Evolutionary conservation across 2,329 filamentous ascomycete species (phyloP).

Genomic region (Calonectria pauciramosa): DNA sequence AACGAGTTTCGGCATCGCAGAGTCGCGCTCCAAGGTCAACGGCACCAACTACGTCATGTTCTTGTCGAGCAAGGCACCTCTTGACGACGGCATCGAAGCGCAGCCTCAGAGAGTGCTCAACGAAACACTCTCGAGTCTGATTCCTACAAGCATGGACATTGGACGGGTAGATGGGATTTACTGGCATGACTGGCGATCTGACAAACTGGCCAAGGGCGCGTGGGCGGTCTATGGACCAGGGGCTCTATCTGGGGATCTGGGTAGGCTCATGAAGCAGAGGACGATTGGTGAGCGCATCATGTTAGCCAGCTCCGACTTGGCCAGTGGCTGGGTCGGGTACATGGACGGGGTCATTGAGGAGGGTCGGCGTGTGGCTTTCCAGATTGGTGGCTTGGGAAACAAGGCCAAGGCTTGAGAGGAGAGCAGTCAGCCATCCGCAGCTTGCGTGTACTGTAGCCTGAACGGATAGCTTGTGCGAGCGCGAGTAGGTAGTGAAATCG

Average conservation of each 20-base stretch:
- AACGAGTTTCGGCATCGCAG: not conserved
- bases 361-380: not conserved
- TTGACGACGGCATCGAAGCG: not conserved
- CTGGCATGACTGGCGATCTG: not conserved
- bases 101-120: not conserved
- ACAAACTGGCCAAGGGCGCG: not conserved
- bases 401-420: not conserved
- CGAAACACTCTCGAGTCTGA: not conserved
- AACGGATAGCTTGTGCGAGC: not conserved
- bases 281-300: not conserved
- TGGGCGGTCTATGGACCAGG: not conserved
- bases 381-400: not conserved
- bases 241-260: not conserved
- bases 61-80: too few species aligned
- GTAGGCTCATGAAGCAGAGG: not conserved
- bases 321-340: not conserved
- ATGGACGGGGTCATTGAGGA: not conserved
- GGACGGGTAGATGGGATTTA: not conserved
- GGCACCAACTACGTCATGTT: not conserved
- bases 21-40: not conserved
- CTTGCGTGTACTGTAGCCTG: not conserved
- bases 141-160: not conserved
- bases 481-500: not conserved
- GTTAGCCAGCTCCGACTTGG: not conserved
- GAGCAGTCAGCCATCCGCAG: not conserved